These are phyloP conservation scores for Lobulomyces angularis DNA, from an alignment of 192 early-diverging fungal genomes.

Conservation along the genomic window DNA sequence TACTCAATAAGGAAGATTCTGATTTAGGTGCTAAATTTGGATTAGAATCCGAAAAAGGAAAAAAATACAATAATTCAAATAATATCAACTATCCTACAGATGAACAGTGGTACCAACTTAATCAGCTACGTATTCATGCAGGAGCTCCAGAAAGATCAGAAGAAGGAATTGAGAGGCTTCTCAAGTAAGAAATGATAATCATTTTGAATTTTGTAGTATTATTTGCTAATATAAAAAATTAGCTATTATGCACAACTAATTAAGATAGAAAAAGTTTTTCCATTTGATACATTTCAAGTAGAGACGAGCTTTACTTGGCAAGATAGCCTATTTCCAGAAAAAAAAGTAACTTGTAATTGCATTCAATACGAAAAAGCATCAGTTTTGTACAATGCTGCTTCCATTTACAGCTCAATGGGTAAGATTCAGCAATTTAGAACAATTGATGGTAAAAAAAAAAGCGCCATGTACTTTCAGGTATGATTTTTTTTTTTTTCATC, in stretches of 20 bases:
- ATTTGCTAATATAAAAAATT: neutral
- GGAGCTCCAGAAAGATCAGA: conserved; percentile 36
- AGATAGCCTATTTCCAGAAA: conserved; percentile 24
- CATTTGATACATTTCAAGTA: conserved; percentile 22
- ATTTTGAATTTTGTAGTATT: conserved; percentile 9
- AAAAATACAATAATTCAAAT: too few species aligned
- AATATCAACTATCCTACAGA: conserved; percentile 22
- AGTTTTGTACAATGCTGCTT: conserved; percentile 37
- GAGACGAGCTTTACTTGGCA: conserved; percentile 37
- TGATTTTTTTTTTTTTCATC: neutral
- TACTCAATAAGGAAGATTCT: too few species aligned
- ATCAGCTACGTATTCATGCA: conserved; percentile 40
- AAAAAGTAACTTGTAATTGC: conserved; percentile 27
- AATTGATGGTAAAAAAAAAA: conserved; percentile 27
- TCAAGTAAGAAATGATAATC: conserved; percentile 20
- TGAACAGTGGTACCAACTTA: conserved; percentile 35
- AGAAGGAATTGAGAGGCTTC: conserved; percentile 31
- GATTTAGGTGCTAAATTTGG: too few species aligned
- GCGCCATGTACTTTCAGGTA: conserved; percentile 36
- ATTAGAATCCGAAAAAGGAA: too few species aligned
- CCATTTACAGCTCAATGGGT: conserved; percentile 31
- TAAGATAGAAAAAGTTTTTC: conserved; percentile 36
- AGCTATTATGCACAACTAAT: conserved; percentile 42
- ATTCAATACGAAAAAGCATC: conserved; percentile 50
- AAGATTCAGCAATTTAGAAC: conserved; percentile 20